A percentile compares a stretch with the other conserved stretches of the same genome.
phyloP scores from a whole-genome alignment of 768 basidiomycete genomes.

The Rickenella mellea region DNA sequence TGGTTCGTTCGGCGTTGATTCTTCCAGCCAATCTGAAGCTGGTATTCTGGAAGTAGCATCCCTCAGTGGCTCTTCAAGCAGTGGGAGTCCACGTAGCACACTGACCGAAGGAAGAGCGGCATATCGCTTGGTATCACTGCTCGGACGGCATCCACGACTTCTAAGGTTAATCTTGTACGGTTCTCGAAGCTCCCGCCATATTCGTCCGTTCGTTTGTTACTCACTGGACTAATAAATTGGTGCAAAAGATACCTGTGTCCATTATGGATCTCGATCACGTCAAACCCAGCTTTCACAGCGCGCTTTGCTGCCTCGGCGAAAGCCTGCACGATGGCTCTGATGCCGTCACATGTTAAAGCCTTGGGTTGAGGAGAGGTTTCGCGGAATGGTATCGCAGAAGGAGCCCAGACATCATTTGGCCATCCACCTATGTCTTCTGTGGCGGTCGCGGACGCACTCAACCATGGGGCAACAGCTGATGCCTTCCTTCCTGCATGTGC shows the following conservation, averaged over 20 bases:
- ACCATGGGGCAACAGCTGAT: constrained; percentile 54
- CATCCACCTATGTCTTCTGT: constrained; percentile 31
- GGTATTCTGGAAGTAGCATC: constrained; percentile 34
- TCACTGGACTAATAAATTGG: constrained; percentile 47
- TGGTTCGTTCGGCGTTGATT: constrained; percentile 44
- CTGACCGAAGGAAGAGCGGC: constrained; percentile 66
- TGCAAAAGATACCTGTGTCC: constrained; percentile 56
- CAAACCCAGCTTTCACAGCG: constrained; percentile 50
- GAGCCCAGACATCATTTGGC: constrained; percentile 44
- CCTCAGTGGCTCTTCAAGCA: constrained; percentile 25
- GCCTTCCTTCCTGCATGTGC: constrained; percentile 75
- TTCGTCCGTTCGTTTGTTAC: constrained; percentile 56
- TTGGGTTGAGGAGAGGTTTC: constrained; percentile 41
- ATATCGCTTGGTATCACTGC: constrained; percentile 46
- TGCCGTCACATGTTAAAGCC: constrained; percentile 46
- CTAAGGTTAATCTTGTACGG: constrained; percentile 48
- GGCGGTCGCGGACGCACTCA: constrained; percentile 26
- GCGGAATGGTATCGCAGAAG: constrained; percentile 38
- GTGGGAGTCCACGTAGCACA: constrained; percentile 9
- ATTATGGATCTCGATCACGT: constrained; percentile 52
- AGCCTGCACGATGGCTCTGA: constrained; percentile 45
- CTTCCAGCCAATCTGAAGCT: constrained; percentile 67
- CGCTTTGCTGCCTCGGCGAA: constrained; percentile 44
- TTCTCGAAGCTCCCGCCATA: constrained; percentile 72
- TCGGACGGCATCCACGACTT: constrained; percentile 57